Evolutionary conservation across 257 asterid genomes (phyloP), one percentile per base, ranked within the genome.

Genomic region (Petrea volubilis): DNA sequence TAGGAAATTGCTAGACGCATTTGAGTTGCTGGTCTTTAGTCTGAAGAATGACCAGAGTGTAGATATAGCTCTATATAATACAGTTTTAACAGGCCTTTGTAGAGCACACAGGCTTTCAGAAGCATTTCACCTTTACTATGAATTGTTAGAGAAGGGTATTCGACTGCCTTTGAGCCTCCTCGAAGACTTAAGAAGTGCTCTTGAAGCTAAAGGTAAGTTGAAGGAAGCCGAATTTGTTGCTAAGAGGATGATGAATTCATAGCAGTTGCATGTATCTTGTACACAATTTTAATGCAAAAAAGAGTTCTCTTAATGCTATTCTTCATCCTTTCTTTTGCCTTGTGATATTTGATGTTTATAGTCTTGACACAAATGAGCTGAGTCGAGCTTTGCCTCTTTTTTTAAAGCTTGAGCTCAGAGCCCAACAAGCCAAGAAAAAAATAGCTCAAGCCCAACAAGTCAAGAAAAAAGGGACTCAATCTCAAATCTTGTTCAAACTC

Each of bases 141-240:
- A 87, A 56, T 67, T 87, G 72, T 64, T 90, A 41, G 98, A 93
- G 70, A 84, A 83, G 76, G 84, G 81, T 67, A 29, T 79, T 52
- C 65, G 77, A 46, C 90, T 44, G 57, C 93, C 93, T 56, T 76
- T 84, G 68, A 70, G 72, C 78, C 79, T 89, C 77, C 79, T 90
- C 33, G 84, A 78, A 64, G 90, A 79, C 15, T 80, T 93, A 63
- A 79, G 67, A 74, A 63, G 40, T 43, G 88, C 75, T 28, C 93
- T 88, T 18, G 85, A 85, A 75, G 84, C 78, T 38, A 82, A 72
- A 62, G 97, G 97, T 38, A 93, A 76, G 60, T 47, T 65, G 59
- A 84, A 83, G 78, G 97, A 88, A 76, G 89, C 96, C 57, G 89
- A 90, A 65, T 93, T 93, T 73, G 85, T 93, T 64, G 77, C 88